Conservation (phyloP, 148 eudicot species). For the Camellia granthamiana region DNA sequence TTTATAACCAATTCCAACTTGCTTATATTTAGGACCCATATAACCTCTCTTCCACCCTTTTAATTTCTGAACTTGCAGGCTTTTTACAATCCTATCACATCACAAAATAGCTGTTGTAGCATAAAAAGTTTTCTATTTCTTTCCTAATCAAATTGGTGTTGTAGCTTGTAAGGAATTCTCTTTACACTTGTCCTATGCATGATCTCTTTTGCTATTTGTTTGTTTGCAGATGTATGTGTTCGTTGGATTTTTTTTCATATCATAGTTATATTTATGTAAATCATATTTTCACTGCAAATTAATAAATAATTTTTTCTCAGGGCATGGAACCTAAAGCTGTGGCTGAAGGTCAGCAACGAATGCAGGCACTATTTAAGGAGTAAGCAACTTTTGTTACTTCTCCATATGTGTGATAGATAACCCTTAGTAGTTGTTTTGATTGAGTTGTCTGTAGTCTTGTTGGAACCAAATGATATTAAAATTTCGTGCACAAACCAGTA, state of each 20-base stretch:
- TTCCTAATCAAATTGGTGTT: neutral
- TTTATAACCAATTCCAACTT: neutral
- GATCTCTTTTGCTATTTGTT: neutral
- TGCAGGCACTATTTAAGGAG: constrained; percentile 69
- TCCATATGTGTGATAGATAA: constrained; percentile 11
- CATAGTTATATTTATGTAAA: neutral
- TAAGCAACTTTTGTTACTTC: constrained; percentile 45
- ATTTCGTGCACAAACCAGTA: neutral
- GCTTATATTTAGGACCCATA: neutral
- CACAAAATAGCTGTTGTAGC: neutral
- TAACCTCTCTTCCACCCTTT: neutral
- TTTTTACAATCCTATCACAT: neutral
- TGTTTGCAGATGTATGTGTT: neutral
- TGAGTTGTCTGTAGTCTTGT: neutral
- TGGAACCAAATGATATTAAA: neutral
- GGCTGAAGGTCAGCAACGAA: constrained; percentile 64
- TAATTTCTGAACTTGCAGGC: neutral
- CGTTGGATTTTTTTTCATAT: neutral
- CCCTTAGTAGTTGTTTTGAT: neutral
- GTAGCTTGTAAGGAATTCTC: neutral
- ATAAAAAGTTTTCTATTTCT: neutral
- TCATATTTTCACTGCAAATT: neutral
- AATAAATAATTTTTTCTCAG: constrained; percentile 33
- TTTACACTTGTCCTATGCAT: neutral
- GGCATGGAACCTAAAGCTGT: constrained; percentile 73